Percentiles rank a stretch among this genome's conserved stretches.
Evolutionary conservation across 768 basidiomycete species (phyloP).

Genomic region (Flagelloscypha sp.): DNA sequence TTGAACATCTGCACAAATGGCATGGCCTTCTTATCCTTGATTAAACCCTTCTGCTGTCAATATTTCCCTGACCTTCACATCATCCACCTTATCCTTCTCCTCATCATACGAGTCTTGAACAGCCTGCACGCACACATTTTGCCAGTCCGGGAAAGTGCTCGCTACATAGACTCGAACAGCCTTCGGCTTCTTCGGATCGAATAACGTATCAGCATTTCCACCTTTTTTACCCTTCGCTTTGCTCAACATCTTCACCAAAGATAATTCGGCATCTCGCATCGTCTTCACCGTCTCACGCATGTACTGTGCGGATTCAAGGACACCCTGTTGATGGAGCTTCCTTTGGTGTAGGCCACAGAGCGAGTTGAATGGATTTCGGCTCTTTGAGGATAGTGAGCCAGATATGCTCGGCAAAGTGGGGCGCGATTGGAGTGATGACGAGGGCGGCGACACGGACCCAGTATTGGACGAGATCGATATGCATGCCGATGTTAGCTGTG

Average conservation of each 20-base stretch:
- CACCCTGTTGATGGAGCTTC: constrained; percentile 47
- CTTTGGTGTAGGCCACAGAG: constrained; percentile 73
- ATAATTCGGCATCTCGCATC: constrained; percentile 81
- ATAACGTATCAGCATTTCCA: constrained; percentile 31
- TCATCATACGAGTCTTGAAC: constrained; percentile 61
- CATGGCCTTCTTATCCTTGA: constrained; percentile 96
- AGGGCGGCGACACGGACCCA: constrained; percentile 82
- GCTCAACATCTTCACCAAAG: constrained; percentile 67
- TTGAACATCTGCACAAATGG: constrained; percentile 92
- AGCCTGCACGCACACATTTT: constrained; percentile 70
- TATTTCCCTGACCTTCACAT: constrained; percentile 62
- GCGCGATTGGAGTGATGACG: constrained; percentile 78
- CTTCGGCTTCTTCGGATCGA: constrained; percentile 82
- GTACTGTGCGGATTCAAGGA: constrained; percentile 72
- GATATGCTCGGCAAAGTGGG: constrained; percentile 91
- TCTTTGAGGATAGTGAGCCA: constrained; percentile 71
- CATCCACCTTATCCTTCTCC: constrained; percentile 63
- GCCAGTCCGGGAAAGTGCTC: constrained; percentile 89
- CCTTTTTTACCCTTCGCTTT: constrained; percentile 53
- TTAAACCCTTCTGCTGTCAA: constrained; percentile 65
- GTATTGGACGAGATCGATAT: constrained; percentile 73
- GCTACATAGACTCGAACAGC: constrained; percentile 87
- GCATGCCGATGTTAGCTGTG: constrained; percentile 85
- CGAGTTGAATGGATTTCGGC: constrained; percentile 69
- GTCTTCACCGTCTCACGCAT: constrained; percentile 88